A percentile compares a stretch with the other conserved stretches of the same genome.
Evolutionary conservation across 106 monocot species (phyloP).

Genomic region (Dioscorea alata): DNA sequence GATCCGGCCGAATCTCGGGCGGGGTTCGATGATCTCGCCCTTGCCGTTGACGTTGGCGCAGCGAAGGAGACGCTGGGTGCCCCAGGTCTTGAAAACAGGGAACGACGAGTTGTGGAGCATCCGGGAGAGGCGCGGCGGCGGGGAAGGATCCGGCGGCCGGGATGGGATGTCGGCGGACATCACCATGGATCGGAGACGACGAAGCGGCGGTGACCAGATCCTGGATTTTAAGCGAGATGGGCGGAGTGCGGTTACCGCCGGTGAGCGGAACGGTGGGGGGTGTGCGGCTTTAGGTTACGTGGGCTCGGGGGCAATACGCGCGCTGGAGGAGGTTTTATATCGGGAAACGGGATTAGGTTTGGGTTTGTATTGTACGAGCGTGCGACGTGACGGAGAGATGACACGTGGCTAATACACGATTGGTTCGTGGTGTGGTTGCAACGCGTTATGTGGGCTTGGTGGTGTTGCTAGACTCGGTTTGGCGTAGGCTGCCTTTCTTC

Average conservation of each 20-base stretch:
- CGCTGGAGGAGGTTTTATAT: background rate
- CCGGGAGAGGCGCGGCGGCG: background rate
- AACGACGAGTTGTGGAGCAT: constrained; percentile 23
- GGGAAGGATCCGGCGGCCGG: background rate
- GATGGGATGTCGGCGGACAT: constrained; percentile 21
- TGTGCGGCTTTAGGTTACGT: too few relatives aligned
- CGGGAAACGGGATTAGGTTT: background rate
- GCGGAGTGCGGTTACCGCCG: background rate
- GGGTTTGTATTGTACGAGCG: background rate
- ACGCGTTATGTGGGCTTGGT: too few relatives aligned
- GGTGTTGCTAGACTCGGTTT: background rate
- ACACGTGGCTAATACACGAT: background rate
- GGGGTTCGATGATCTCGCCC: constrained; percentile 12
- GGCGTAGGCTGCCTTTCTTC: background rate
- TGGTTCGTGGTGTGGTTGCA: too few relatives aligned
- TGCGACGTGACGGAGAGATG: background rate
- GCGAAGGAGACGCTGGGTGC: constrained; percentile 32
- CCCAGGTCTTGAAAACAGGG: constrained; percentile 46
- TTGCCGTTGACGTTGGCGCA: constrained; percentile 24
- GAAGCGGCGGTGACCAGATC: background rate
- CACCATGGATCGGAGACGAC: constrained; percentile 23
- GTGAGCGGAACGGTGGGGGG: background rate
- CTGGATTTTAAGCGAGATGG: background rate
- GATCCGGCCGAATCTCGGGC: background rate
- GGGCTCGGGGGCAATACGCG: background rate